Evolutionary conservation across 2,329 filamentous ascomycete genomes (phyloP).

Genomic region (Neofusicoccum ribis): DNA sequence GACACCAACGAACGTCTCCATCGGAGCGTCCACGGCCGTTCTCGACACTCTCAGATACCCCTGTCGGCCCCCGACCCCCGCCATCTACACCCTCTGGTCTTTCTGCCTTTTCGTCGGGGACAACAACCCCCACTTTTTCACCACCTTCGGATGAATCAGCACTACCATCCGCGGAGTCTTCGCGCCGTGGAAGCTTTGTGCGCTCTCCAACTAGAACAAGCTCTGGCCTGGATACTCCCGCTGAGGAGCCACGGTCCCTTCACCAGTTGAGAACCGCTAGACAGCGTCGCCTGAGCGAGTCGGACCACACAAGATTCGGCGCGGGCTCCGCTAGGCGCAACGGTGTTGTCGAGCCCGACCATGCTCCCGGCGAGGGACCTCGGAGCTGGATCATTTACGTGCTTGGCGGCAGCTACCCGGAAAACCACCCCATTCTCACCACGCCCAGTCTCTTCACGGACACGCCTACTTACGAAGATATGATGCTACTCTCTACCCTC

Average conservation of each 20-base stretch:
- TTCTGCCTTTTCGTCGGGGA: conserved; percentile 55
- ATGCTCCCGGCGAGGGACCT: conserved; percentile 58
- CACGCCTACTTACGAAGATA: conserved; percentile 71
- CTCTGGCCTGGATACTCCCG: conserved; percentile 44
- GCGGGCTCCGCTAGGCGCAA: conserved; percentile 64
- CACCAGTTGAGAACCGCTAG: conserved; percentile 42
- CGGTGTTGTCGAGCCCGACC: conserved; percentile 60
- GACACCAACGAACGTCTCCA: conserved; percentile 49
- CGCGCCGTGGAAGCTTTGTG: conserved; percentile 42
- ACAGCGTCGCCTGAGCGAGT: conserved; percentile 60
- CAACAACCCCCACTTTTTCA: conserved; percentile 40
- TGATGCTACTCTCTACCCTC: conserved; percentile 67
- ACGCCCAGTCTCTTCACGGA: conserved; percentile 71
- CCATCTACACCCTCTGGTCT: conserved; percentile 62
- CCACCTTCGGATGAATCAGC: conserved; percentile 38
- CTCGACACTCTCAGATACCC: conserved; percentile 55
- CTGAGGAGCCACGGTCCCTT: conserved; percentile 38
- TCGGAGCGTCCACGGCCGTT: conserved; percentile 42
- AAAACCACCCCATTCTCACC: conserved; percentile 69
- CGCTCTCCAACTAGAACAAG: conserved; percentile 33
- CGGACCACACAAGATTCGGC: conserved; percentile 61
- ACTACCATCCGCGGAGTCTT: conserved; percentile 35
- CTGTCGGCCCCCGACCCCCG: conserved; percentile 60
- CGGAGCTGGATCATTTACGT: conserved; percentile 74
- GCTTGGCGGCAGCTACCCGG: conserved; percentile 67